Evolutionary conservation across 305 asterid genomes (phyloP), one percentile per base, ranked within the genome.

Genomic region (Solanum hybrid): DNA sequence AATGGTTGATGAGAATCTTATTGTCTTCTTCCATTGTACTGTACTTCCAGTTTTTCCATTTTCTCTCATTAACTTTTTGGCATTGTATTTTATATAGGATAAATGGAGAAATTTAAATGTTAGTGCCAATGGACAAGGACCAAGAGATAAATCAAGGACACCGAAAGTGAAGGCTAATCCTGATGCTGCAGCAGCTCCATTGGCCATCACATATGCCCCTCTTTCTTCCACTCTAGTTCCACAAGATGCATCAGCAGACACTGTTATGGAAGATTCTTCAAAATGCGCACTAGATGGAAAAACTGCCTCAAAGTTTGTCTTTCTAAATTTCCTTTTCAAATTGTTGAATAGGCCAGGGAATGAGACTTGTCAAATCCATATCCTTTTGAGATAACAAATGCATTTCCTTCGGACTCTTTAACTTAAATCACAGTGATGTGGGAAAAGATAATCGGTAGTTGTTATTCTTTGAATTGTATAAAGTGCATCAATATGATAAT

Each of bases 61-160:
- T 37, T 56, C 12, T 66, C 82, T 81, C 78, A 14, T 73, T 22
- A 34, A 32, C 31, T 51, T 89, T 85, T 29, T 81, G 86, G 71
- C 69, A 4, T 15, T 4, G 9, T 32, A 42, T 81, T 81, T 26
- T 91, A 29, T 64, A 26, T 91, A 96, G 99, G 99, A 97, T 92
- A 97, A 97, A 92, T 96, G 99, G 99, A 91, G 99, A 89, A 96
- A 97, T 91, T 92, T 97, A 94, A 94, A 94, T 89, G 98, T 95
- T 51, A 91, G 93, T 79, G 97, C 98, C 64, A 95, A 90, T 90
- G 98, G 96, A 40, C 94, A 91, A 92, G 94, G 92, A 4, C 93
- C 97, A 27, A 94, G 97, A 92, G 99, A 95, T 34, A 97, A 94
- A 91, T 91, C 96, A 22, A 95, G 94, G 94, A 77, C 92, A 80